Base-by-base conservation (phyloP, 441 rosid species). In the Mallotus japonicus region DNA sequence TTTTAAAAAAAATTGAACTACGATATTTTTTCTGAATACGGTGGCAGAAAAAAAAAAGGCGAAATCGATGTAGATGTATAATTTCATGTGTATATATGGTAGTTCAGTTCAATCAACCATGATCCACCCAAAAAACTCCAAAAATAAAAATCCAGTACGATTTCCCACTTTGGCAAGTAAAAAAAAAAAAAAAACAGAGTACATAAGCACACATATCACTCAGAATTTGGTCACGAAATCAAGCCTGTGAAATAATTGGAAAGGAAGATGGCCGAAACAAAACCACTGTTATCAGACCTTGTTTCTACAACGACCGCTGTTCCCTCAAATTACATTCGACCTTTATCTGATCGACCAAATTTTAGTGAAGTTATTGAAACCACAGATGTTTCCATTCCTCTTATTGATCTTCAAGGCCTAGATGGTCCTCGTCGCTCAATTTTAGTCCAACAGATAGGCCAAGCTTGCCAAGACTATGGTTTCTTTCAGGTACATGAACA, bases 311-410 rank as follows among this genome's bases (percentile, higher is more conserved):
- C 78, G 9, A 71, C 68, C 40, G 75, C 61, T 3, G 78, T 91
- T 70, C 91, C 94, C 8, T 22, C 70, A 28, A 84, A 73, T 47
- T 91, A 82, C 81, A 71, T 91, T 73, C 74, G 87, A 37, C 85
- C 90, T 7, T 28, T 78, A 71, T 71, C 84, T 22, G 94, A 87
- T 76, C 86, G 92, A 47, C 97, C 88, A 2, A 80, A 85, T 63
- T 76, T 88, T 71, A 46, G 81, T 0, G 80, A 72, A 12, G 82
- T 22, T 6, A 7, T 78, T 7, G 65, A 67, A 17, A 42, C 46
- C 19, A 78, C 79, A 2, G 85, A 82, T 8, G 76, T 47, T 67
- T 75, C 87, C 16, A 83, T 91, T 65, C 91, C 94, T 61, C 75
- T 85, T 4, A 84, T 91, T 22, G 91, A 91, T 73, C 89, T 90